Evolutionary conservation across 352 stramenopile species (phyloP).

Genomic region (Phytophthora syringae): DNA sequence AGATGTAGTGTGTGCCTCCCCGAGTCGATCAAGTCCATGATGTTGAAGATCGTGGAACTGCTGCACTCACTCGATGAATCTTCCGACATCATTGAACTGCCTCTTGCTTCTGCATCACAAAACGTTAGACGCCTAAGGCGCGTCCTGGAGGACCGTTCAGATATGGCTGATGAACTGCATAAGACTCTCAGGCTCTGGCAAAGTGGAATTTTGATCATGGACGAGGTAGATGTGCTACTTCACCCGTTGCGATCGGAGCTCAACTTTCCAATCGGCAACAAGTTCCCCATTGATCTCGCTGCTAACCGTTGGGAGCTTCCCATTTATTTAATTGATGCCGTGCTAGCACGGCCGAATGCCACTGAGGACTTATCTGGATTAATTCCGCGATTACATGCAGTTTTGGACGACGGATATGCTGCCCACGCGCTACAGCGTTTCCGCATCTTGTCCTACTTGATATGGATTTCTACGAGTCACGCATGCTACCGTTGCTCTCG

Average conservation of each 20-base stretch:
- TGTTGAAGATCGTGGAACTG: constrained; percentile 98
- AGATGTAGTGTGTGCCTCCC: constrained; percentile 98
- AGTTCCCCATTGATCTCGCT: constrained; percentile 90
- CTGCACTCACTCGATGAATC: constrained; percentile 91
- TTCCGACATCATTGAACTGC: constrained; percentile 70
- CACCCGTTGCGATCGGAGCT: constrained; percentile 92
- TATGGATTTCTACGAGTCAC: constrained; percentile 94
- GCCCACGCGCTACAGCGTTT: constrained; percentile 96
- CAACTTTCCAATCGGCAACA: constrained; percentile 93
- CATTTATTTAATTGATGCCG: constrained; percentile 94
- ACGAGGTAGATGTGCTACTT: constrained; percentile 93
- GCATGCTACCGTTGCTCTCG: constrained; percentile 95
- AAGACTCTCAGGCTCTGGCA: constrained; percentile 91
- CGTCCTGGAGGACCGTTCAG: constrained; percentile 78
- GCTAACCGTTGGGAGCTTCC: constrained; percentile 93
- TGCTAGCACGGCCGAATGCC: constrained; percentile 66
- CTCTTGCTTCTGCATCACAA: constrained; percentile 63
- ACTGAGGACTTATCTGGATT: constrained; percentile 25
- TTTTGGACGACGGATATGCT: constrained; percentile 92
- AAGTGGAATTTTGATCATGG: constrained; percentile 94
- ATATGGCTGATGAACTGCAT: constrained; percentile 92
- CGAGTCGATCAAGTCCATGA: constrained; percentile 99
- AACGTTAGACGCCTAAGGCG: constrained; percentile 74
- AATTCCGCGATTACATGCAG: constrained; percentile 82
- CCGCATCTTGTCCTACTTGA: constrained; percentile 98